These are phyloP conservation scores for Populus tremula DNA, from an alignment of 345 rosid genomes.

Conservation along the genomic window DNA sequence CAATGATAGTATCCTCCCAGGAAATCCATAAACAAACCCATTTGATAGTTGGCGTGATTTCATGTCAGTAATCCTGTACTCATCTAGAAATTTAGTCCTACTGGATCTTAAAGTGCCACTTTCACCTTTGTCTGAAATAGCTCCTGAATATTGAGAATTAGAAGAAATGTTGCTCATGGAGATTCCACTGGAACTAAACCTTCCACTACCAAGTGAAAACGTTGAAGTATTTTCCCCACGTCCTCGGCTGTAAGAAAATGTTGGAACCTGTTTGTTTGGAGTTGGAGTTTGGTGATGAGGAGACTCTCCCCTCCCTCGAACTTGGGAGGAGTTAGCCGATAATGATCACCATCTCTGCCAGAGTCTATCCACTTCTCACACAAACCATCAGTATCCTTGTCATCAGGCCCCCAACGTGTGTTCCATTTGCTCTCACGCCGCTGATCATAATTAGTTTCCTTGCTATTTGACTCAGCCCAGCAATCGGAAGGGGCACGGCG, in stretches of 20 bases:
- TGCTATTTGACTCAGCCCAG: slow-evolving; percentile 73
- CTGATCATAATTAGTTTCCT: slow-evolving; percentile 70
- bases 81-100: slow-evolving; percentile 75
- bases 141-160: slow-evolving; percentile 47
- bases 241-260: slow-evolving; percentile 63
- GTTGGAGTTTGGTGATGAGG: slow-evolving; percentile 51
- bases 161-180: slow-evolving; percentile 27
- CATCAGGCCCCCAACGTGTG: slow-evolving; percentile 94
- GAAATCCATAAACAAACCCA: slow-evolving; percentile 38
- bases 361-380: slow-evolving; percentile 61
- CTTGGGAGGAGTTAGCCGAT: slow-evolving; percentile 52
- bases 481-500: slow-evolving; percentile 76
- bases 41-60: slow-evolving; percentile 39
- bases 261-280: slow-evolving; percentile 60
- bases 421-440: slow-evolving; percentile 98
- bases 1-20: slow-evolving; percentile 14
- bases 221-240: slow-evolving; percentile 57
- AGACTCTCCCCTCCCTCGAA: slow-evolving; percentile 75
- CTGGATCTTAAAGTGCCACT: slow-evolving; percentile 59
- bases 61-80: slow-evolving; percentile 65
- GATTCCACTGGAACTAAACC: slow-evolving; percentile 52
- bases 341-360: slow-evolving; percentile 66
- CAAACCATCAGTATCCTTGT: slow-evolving; percentile 51
- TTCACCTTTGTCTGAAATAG: slow-evolving; percentile 51
- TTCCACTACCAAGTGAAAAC: slow-evolving; percentile 70